phyloP scores from a whole-genome alignment of 2,329 filamentous ascomycete species.

The Aspergillus versicolor region DNA sequence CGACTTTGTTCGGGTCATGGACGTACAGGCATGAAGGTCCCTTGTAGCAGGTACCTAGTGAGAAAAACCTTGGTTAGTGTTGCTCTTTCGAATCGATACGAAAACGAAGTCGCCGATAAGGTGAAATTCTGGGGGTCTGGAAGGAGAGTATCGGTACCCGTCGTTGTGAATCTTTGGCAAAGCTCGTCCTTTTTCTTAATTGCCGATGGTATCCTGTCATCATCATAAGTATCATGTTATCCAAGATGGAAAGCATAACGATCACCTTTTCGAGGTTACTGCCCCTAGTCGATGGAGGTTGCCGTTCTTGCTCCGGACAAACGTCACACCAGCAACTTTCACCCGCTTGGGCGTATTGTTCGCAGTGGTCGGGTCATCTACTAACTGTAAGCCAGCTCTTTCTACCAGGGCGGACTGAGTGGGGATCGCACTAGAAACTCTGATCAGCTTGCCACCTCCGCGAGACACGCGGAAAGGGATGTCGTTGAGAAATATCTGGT shows the following conservation, averaged over 20 bases:
- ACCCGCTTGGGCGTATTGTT: slow-evolving; percentile 73
- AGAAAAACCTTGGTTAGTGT: slow-evolving; percentile 43
- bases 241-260: slow-evolving; percentile 41
- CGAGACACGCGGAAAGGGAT: slow-evolving; percentile 72
- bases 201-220: slow-evolving; percentile 40
- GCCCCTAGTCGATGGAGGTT: slow-evolving; percentile 79
- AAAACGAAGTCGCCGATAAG: slow-evolving; percentile 12
- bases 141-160: slow-evolving; percentile 50
- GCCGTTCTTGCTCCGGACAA: slow-evolving; percentile 81
- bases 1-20: slow-evolving; percentile 83
- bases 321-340: slow-evolving; percentile 73
- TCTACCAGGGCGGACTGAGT: slow-evolving; percentile 5
- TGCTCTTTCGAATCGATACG: slow-evolving; percentile 6
- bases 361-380: slow-evolving; percentile 59
- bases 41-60: slow-evolving; percentile 76
- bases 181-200: slow-evolving; percentile 69
- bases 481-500: slow-evolving; percentile 69
- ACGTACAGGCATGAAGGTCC: slow-evolving; percentile 76
- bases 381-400: slow-evolving; percentile 47
- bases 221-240: slow-evolving; percentile 19
- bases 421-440: slow-evolving; percentile 63
- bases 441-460: slow-evolving; percentile 79
- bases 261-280: slow-evolving; percentile 70
- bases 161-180: slow-evolving; percentile 65
- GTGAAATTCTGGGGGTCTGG: slow-evolving; percentile 18